Base-by-base conservation (phyloP, 305 asterid species). In the Solanum chacoense region DNA sequence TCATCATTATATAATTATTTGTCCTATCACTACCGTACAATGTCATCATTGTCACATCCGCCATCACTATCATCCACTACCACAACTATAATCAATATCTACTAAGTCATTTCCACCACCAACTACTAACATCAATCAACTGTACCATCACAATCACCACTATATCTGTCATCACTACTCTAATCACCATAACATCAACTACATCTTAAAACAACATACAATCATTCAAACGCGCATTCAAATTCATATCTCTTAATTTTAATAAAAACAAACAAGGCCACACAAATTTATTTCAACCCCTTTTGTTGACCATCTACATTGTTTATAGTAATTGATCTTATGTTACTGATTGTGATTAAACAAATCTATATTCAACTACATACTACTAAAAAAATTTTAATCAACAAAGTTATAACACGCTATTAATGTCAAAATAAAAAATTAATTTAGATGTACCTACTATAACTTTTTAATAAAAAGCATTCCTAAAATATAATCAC, bases 221-320 rank as follows among this genome's bases (percentile, higher is more conserved):
- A 69, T 69, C 10, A 26, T 69, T 24, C 1, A 26, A 28, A 72
- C 0, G 1, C 13, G 0, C 13, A 26, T 69, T 11, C 3, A 26
- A 11, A 24, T 24, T n/a, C 3, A 5, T 0, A 69, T 0, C 4
- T 0, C 9, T 12, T 13, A 0, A 26, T 69, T 10, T 1, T 2
- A 69, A 69, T 26, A 11, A 67, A 69, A 69, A 26, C 8, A 24
- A 69, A 1, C 7, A 3, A 69, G 3, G 2, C 20, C 0, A 28
- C n/a, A 6, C 18, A 71, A 71, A 26, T 28, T 7, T 29, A 31
- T 29, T 0, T 31, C 1, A 12, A 73, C 6, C 77, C 36, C 36
- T 73, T 32, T 4, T 74, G 40, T 16, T 28, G 40, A 74, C 40
- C 38, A 74, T 74, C 14, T 31, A 74, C 38, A 8, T 32, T 31